phyloP scores from a whole-genome alignment of 2,329 filamentous ascomycete genomes.

The Cercospora brassicicola region DNA sequence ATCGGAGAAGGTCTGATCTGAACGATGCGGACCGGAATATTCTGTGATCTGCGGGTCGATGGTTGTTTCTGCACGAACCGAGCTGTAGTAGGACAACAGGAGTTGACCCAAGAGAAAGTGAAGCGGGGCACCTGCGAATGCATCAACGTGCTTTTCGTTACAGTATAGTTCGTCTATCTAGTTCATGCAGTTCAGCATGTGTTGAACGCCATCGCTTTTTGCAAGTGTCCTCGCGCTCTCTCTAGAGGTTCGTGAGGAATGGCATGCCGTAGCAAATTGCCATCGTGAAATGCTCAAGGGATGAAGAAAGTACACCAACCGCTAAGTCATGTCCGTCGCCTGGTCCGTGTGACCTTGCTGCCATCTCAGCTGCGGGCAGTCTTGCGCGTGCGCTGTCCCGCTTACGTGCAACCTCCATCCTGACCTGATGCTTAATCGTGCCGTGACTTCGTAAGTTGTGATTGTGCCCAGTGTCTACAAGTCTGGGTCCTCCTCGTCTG shows the following conservation, averaged over 20 bases:
- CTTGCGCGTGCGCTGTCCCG: conserved; percentile 23
- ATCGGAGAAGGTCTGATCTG: neutral
- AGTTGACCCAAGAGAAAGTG: neutral
- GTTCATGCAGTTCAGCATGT: conserved; percentile 27
- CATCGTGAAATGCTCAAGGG: conserved; percentile 25
- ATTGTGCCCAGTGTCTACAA: conserved; percentile 44
- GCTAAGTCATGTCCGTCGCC: conserved; percentile 31
- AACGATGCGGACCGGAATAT: neutral
- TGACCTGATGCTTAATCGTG: conserved; percentile 20
- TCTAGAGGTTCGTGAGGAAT: conserved; percentile 19
- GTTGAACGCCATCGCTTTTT: conserved; percentile 32
- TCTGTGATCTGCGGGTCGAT: neutral
- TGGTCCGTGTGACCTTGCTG: conserved; percentile 31
- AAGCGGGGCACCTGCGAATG: neutral
- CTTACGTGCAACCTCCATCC: conserved; percentile 22
- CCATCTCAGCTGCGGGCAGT: conserved; percentile 18
- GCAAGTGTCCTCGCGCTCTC: conserved; percentile 21
- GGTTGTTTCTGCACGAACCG: neutral
- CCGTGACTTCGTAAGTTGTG: conserved; percentile 27
- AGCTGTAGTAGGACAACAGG: neutral
- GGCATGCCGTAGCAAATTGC: conserved; percentile 22
- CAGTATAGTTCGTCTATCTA: conserved; percentile 35
- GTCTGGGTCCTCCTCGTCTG: conserved; percentile 84
- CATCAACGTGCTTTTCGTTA: conserved; percentile 29
- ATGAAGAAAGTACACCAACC: conserved; percentile 32